Evolutionary conservation across 2,329 filamentous ascomycete species (phyloP), one percentile per base, ranked within the genome.

Genomic region (Trichoderma pleuroti): DNA sequence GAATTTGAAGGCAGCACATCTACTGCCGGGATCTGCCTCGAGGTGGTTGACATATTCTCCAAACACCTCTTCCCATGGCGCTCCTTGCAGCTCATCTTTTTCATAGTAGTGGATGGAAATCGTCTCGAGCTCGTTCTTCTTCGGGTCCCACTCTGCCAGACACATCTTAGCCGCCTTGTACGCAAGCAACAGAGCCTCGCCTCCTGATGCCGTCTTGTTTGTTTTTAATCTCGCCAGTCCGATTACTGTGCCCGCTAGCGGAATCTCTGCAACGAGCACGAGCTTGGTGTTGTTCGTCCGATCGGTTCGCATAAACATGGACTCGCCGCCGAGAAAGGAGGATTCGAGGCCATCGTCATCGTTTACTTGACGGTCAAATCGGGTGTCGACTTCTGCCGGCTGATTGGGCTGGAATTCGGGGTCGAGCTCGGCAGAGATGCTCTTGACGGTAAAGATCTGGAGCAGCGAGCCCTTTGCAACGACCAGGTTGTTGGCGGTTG

Each of bases 91-190:
- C 78, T 97, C 94, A 78, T 98, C 94, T 79, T 96, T 93, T 81
- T 99, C 96, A 82, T 98, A 99, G 85, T 94, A 98, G 83, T 99
- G 96, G 76, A 99, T 95, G 65, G 95, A 98, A 73, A 96, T 89
- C 67, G 95, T 98, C 76, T 91, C 90, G 76, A 98, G 90, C 65
- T 88, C 88, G 80, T 92, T 87, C 74, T 89, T 90, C 78, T 92
- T 89, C 10, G 93, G 90, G 79, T 98, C 93, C 96, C 96, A 99
- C 83, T 98, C 93, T 70, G 97, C 86, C 80, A 99, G 85, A 80
- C 93, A 97, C 78, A 98, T 87, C 82, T 97, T 97, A 54, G 96
- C 96, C 82, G 97, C 94, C 77, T 92, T 92, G 81, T 95, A 92
- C 0, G 93, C 92, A 70, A 98, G 81, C 69, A 99, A 84, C 69